These are phyloP conservation scores for Eruca vesicaria DNA, from an alignment of 441 rosid genomes.

Conservation along the genomic window DNA sequence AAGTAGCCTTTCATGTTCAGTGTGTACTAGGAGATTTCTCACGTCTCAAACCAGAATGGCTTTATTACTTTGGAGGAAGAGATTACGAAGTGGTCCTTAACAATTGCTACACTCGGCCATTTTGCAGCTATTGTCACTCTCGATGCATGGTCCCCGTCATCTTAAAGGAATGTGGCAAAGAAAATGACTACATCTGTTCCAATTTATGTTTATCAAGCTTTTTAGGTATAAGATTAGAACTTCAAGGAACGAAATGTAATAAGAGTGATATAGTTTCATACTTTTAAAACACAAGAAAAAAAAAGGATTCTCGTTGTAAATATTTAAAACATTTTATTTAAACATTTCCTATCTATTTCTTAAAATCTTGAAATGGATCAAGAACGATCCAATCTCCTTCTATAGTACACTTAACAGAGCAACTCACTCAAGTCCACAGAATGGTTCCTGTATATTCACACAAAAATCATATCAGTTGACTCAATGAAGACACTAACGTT, in stretches of 20 bases:
- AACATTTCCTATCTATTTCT: not conserved
- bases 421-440: not conserved
- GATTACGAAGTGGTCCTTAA: not conserved
- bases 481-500: not conserved
- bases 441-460: constrained; percentile 15
- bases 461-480: not conserved
- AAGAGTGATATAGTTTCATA: not conserved
- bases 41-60: not conserved
- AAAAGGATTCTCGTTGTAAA: not conserved
- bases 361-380: constrained; percentile 1
- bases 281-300: not conserved
- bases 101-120: not conserved
- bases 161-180: not conserved
- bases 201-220: not conserved
- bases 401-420: constrained; percentile 8
- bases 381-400: not conserved
- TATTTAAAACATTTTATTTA: not conserved
- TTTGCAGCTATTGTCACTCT: not conserved
- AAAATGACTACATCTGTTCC: not conserved
- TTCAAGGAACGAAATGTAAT: not conserved
- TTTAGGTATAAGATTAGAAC: not conserved
- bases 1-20: not conserved
- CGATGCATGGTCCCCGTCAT: not conserved
- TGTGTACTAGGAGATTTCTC: not conserved
- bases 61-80: not conserved